Conservation (phyloP, 1,284 basidiomycete genomes). For the Puccinia hordei region DNA sequence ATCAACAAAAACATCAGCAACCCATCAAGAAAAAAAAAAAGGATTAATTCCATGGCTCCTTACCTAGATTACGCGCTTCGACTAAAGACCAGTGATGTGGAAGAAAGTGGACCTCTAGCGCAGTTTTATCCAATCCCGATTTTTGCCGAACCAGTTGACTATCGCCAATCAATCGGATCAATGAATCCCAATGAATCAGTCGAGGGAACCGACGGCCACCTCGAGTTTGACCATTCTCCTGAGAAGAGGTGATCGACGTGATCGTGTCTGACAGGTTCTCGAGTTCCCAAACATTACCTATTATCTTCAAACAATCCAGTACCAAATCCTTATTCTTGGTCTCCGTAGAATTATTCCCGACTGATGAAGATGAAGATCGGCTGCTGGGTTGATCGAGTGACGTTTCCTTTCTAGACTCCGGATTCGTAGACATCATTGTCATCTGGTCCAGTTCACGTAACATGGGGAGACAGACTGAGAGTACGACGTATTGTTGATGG, state of each 20-base stretch:
- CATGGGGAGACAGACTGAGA: constrained; percentile 31
- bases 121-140: neutral
- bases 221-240: neutral
- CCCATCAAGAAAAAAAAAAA: neutral
- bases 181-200: constrained; percentile 6
- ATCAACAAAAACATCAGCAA: neutral
- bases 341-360: neutral
- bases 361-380: neutral
- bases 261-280: neutral
- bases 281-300: constrained; percentile 29
- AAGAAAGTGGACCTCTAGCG: constrained; percentile 15
- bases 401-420: neutral
- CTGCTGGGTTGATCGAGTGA: neutral
- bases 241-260: neutral
- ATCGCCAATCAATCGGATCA: neutral
- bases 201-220: neutral
- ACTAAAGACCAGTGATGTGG: neutral
- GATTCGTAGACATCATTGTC: neutral
- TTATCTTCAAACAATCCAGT: neutral
- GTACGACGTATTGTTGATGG: neutral
- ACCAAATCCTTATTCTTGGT: constrained; percentile 6
- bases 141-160: constrained; percentile 9
- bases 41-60: neutral
- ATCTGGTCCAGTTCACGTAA: constrained; percentile 12
- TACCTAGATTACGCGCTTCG: neutral